Base-by-base conservation (phyloP, 2,329 filamentous ascomycete species). In the Cytospora chrysosperma region DNA sequence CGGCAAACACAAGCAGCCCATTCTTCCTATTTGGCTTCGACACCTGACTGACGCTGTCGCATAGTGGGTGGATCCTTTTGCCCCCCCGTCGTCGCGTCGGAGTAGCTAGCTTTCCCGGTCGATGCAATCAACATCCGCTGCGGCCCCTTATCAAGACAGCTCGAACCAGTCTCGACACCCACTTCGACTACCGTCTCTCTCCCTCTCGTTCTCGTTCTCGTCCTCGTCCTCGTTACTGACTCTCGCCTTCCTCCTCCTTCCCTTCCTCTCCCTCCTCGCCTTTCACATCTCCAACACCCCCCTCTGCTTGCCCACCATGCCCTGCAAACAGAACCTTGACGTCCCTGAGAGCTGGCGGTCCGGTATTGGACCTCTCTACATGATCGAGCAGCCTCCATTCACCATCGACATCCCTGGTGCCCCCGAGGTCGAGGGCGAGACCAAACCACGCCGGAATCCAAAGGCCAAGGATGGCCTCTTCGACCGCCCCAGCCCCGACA, bases 361-460 rank as follows among this genome's bases (percentile, higher is more conserved):
- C 37, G 80, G 80, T 68, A 74, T 80, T 30, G 77, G 81, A 72
- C 84, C 84, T 66, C 73, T 86, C 67, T 77, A 81, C 71, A 84
- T 85, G 76, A 79, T 84, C 71, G 88, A 89, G 77, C 86, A 87
- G 75, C 84, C 87, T 37, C 91, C 92, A 17, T 94, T 88, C 80
- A 88, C 89, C 62, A 79, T 93, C 72, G 90, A 95, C 70, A 86
- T 84, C 13, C 80, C 89, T 19, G 90, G 88, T 70, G 85, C 81
- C 68, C 77, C 87, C 72, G 87, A 88, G 69, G 83, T 90, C 66
- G 82, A 88, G 7, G 92, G 92, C 79, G 92, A 97, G 81, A 94
- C 93, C 56, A 88, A 92, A 68, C 92, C 93, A 47, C 89, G 91
- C 70, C 86, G 92, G 64, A 88, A 96, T 74, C 81, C 85, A 61